Evolutionary conservation across 768 basidiomycete species (phyloP), one percentile per base, ranked within the genome.

Genomic region (Austroboletus festivus): DNA sequence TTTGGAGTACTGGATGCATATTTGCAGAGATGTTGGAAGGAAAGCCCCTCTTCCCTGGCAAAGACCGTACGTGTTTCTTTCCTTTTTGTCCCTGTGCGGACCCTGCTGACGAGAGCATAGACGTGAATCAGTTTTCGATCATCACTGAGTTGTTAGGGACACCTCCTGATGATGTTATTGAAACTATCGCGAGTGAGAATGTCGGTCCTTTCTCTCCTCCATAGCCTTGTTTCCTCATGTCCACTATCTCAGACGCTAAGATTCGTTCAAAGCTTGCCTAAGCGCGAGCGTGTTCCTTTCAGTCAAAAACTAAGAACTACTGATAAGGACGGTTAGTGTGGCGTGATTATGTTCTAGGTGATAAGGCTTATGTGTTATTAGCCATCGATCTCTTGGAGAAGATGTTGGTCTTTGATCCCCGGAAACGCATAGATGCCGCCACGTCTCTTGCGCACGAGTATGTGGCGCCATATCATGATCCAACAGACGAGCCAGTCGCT

Each of bases 21-120:
- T 97, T 99, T 62, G 96, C 96, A 5, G 96, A 99, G 75, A 99
- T 99, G 96, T 73, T 99, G 42, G 94, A 97, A 67, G 96, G 96
- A 26, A 97, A 97, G 67, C 95, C 96, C 0, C 74, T 99, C 57
- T 99, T 99, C 80, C 96, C 96, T 22, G 96, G 96, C 48, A 98
- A 98, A 76, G 96, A 99, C 63, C 96, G 95, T 97, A 69, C 72
- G 94, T 86, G 2, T 57, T 56, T 59, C 19, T 13, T 20, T 22
- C 8, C 12, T 22, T 3, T 24, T 41, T n/a, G n/a, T 5, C 21
- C 28, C 7, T 28, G 28, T 41, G 1, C 3, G 30, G 2, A 44
- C 21, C 30, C 13, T 38, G 24, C 44, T 46, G 34, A 61, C 26
- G n/a, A 40, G 31, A n/a, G 12, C 12, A 30, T 64, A 98, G 95